These are phyloP conservation scores for Pontederia paniculata DNA, from an alignment of 176 grass and related monocot genomes.

Conservation along the genomic window DNA sequence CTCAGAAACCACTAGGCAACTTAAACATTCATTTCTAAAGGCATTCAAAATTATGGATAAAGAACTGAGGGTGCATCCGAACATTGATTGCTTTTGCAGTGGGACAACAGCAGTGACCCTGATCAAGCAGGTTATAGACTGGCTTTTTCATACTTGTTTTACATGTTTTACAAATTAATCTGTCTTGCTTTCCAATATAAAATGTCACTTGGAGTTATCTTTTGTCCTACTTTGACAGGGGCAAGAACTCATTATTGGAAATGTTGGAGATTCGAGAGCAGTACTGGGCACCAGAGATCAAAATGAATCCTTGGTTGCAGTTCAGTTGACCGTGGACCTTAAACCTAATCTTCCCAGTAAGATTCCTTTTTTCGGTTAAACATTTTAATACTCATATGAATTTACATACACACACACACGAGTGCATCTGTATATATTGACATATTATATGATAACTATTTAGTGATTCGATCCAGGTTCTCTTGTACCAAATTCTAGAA, in stretches of 20 bases:
- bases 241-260: constrained; percentile 10
- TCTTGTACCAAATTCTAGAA: too few species aligned
- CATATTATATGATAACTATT: too few species aligned
- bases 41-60: constrained; percentile 73
- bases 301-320: constrained; percentile 3
- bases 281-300: constrained; percentile 11
- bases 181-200: too few species aligned
- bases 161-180: too few species aligned
- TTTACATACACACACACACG: neutral
- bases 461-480: too few species aligned
- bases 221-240: neutral
- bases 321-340: constrained; percentile 8
- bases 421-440: neutral
- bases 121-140: constrained; percentile 56
- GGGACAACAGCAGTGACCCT: constrained; percentile 87
- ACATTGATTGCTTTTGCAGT: constrained; percentile 73
- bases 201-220: neutral
- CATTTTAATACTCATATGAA: neutral
- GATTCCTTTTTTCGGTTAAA: constrained; percentile 3
- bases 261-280: constrained; percentile 15
- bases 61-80: constrained; percentile 57
- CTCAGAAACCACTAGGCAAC: constrained; percentile 29
- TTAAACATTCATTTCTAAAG: constrained; percentile 60
- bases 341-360: constrained; percentile 13
- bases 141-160: neutral